Percentiles rank a stretch among this genome's conserved stretches.
phyloP scores from a whole-genome alignment of 345 rosid species.

The Chamaenerion angustifolium region DNA sequence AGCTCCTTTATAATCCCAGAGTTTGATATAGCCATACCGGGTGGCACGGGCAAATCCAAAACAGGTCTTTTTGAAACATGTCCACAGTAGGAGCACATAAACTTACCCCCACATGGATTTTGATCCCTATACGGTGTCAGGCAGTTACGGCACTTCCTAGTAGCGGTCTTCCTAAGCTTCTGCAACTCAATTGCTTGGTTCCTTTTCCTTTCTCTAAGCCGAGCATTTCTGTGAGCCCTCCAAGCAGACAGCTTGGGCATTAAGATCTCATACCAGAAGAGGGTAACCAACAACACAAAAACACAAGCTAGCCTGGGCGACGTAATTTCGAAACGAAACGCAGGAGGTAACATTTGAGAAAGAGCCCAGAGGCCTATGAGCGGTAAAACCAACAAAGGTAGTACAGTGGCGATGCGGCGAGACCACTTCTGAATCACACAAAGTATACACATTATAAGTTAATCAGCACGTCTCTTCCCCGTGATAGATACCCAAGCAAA shows the following conservation, averaged over 20 bases:
- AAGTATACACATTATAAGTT: conserved; percentile 98
- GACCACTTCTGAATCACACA: conserved; percentile 99
- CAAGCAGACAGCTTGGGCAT: conserved; percentile 95
- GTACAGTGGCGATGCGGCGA: conserved; percentile 98
- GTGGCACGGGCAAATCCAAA: conserved; percentile 63
- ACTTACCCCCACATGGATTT: conserved; percentile 83
- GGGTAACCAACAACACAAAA: conserved; percentile 77
- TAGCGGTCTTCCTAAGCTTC: conserved; percentile 86
- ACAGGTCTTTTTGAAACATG: conserved; percentile 93
- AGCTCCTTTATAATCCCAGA: conserved; percentile 80
- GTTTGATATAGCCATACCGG: conserved; percentile 54
- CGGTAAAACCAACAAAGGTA: conserved; percentile 96
- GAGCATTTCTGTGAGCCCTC: conserved; percentile 67
- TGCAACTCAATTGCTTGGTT: conserved; percentile 81
- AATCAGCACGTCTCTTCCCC: conserved; percentile 30
- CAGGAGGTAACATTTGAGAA: conserved; percentile 94
- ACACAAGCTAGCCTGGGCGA: conserved; percentile 90
- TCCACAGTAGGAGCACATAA: conserved; percentile 97
- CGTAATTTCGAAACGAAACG: conserved; percentile 87
- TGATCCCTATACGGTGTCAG: conserved; percentile 79
- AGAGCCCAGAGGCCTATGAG: conserved; percentile 94
- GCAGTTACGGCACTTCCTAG: conserved; percentile 81
- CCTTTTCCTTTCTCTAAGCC: conserved; percentile 73
- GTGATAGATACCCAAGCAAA: conserved; percentile 7
- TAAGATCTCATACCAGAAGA: conserved; percentile 95